Percentiles rank a stretch among this genome's conserved stretches.
These are phyloP conservation scores for Syzygium aqueum DNA, from an alignment of 345 rosid species.

Conservation along the genomic window DNA sequence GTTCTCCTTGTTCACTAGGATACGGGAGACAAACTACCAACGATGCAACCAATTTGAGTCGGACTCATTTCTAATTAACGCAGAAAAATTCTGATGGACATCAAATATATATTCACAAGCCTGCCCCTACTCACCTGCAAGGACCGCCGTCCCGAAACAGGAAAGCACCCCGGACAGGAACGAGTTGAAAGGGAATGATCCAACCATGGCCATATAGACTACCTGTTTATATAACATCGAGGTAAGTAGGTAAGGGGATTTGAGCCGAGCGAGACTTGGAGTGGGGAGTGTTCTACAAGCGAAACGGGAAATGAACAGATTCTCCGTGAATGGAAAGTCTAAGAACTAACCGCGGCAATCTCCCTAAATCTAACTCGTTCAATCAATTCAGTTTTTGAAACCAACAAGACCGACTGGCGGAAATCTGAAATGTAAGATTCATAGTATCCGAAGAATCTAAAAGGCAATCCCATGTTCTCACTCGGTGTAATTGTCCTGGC, in stretches of 20 bases:
- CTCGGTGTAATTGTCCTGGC: no score
- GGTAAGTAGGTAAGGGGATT: background rate
- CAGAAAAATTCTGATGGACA: background rate
- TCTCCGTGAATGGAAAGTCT: background rate
- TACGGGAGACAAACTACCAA: constrained; percentile 83
- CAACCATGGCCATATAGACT: constrained; percentile 87
- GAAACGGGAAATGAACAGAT: background rate
- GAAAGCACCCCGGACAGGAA: constrained; percentile 94
- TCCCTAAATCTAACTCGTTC: background rate
- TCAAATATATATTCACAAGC: background rate
- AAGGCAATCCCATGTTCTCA: no score
- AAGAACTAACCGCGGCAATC: background rate
- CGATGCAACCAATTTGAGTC: background rate
- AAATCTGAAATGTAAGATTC: no score
- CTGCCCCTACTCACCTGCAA: constrained; percentile 57
- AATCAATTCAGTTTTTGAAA: no score
- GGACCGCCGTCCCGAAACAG: constrained; percentile 86
- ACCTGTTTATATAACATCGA: constrained; percentile 25
- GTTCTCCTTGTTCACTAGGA: constrained; percentile 96
- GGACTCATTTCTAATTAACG: background rate
- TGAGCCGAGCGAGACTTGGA: no score
- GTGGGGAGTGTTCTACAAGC: background rate
- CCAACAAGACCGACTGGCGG: no score
- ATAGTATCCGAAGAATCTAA: no score
- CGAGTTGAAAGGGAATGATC: constrained; percentile 98